Evolutionary conservation across 192 early-diverging fungal genomes (phyloP), one percentile per base, ranked within the genome.

Genomic region (Backusella circina): DNA sequence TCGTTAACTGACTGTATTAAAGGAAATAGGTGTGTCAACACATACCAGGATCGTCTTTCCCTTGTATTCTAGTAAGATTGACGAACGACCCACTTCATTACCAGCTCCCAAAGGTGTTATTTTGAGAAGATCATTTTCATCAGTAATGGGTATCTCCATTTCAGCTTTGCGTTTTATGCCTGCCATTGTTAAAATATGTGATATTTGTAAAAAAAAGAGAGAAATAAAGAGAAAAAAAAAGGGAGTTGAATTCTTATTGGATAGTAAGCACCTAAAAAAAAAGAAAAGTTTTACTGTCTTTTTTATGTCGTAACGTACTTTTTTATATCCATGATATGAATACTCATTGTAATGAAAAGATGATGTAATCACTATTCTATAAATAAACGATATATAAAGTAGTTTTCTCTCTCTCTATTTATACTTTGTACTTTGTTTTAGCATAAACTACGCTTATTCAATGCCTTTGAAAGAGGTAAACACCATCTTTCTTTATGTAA

Each of bases 81-180:
- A 99, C 33, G 94, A 96, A 72, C 98, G 87, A 26, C 98, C 98
- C 31, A 99, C 98, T 82, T 99, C 97, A 77, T 96, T 93, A 21
- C 98, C 98, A n/a, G 95, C 98, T 31, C 98, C 98, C 18, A 99
- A 87, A 16, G 96, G 95, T 5, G 94, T 97, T 36, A 99, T 92
- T 72, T 91, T 88, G 72, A 99, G 85, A 28, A 95, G 83, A 82
- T 98, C 96, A 78, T 87, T 88, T 67, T 92, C 90, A 77, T 91
- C 89, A 13, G 86, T 89, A 50, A 92, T 84, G 1, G 90, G 86
- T 12, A 88, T 73, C 50, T 89, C 86, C 33, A 77, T 41, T 26
- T 83, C 82, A n/a, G 82, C 71, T 72, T 79, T 79, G 64, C 82
- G 82, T 61, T 83, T 83, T 9, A 74, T 67, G 31, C 72, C 70